These are phyloP conservation scores for Halophytophthora batemanensis DNA, from an alignment of 352 stramenopile genomes.

Conservation along the genomic window DNA sequence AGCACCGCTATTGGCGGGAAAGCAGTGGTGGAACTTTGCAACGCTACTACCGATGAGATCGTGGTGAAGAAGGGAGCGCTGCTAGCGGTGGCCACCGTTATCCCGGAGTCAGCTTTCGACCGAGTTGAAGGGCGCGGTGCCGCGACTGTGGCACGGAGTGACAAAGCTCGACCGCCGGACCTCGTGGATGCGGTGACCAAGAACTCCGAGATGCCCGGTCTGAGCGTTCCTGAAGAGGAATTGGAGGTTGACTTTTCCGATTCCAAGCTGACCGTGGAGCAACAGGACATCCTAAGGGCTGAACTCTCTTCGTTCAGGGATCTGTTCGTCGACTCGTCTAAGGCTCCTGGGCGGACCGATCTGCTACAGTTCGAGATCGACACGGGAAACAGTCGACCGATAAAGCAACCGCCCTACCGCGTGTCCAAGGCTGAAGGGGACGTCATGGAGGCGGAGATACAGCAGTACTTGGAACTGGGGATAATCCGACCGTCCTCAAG, in stretches of 20 bases:
- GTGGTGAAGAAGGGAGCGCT: constrained; percentile 3
- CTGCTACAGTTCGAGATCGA: constrained; percentile 10
- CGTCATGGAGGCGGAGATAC: constrained; percentile 7
- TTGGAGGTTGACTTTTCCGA: background rate
- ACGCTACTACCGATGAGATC: constrained; percentile 4
- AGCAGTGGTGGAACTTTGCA: constrained; percentile 2
- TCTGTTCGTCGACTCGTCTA: background rate
- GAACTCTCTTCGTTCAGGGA: background rate
- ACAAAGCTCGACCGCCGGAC: no score
- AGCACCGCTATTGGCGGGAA: background rate
- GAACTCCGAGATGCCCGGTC: no score
- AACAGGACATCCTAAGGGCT: background rate
- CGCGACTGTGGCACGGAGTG: no score
- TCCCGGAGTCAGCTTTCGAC: constrained; percentile 4
- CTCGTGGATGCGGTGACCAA: no score
- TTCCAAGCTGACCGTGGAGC: constrained; percentile 1
- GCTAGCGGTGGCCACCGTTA: background rate
- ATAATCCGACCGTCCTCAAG: constrained; percentile 2
- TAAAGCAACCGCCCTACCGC: constrained; percentile 11
- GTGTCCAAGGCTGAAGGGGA: constrained; percentile 6
- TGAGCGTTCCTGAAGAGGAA: background rate
- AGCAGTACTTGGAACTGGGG: constrained; percentile 4
- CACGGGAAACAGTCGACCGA: constrained; percentile 1
- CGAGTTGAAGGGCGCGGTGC: no score
- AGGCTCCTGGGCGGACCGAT: constrained; percentile 1